A percentile compares a stretch with the other conserved stretches of the same genome.
Evolutionary conservation across 192 early-diverging fungal species (phyloP).

Genomic region (Phycomyces nitens): DNA sequence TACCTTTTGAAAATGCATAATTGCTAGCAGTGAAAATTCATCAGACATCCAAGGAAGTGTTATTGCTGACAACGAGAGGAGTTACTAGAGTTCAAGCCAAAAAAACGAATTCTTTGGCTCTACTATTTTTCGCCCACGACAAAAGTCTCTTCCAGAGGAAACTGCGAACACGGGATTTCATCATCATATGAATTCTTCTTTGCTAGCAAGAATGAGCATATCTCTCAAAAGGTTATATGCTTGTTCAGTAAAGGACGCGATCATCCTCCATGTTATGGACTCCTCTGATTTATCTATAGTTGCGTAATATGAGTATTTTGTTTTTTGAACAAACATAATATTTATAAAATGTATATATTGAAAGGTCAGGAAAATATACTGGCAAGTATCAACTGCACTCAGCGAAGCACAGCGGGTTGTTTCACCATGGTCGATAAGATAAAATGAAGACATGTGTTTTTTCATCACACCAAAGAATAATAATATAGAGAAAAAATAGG

Average conservation of each 20-base stretch:
- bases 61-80: conserved; percentile 29
- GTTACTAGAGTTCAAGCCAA: conserved; percentile 4
- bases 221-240: too few species aligned
- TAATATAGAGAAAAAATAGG: neutral
- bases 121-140: conserved; percentile 13
- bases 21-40: conserved; percentile 13
- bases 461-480: conserved; percentile 20
- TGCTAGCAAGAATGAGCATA: too few species aligned
- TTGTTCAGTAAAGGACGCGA: too few species aligned
- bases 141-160: conserved; percentile 36
- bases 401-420: conserved; percentile 41
- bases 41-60: conserved; percentile 46
- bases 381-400: conserved; percentile 42
- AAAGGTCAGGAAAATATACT: conserved; percentile 39
- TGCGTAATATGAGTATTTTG: too few species aligned
- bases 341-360: neutral
- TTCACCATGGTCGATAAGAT: conserved; percentile 42
- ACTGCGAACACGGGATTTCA: conserved; percentile 40
- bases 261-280: too few species aligned
- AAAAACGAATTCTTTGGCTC: conserved; percentile 7
- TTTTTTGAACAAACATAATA: conserved; percentile 1
- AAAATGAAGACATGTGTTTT: conserved; percentile 32
- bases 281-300: too few species aligned
- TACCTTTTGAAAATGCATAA: too few species aligned
- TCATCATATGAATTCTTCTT: conserved; percentile 31